Evolutionary conservation across 371 early-diverging fungal species (phyloP).

Genomic region (Phascolomyces articulosus): DNA sequence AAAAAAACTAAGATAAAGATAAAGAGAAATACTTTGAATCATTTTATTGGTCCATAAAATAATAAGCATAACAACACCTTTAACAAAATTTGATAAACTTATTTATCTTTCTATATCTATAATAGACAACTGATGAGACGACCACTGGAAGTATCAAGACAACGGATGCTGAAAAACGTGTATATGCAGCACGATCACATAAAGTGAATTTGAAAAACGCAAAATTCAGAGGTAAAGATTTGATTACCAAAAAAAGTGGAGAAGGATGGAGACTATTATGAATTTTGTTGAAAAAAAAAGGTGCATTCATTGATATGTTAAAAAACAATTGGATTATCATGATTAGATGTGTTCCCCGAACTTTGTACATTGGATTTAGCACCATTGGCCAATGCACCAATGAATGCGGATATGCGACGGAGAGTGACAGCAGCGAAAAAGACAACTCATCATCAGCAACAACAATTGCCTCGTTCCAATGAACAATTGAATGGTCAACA

Average conservation of each 20-base stretch:
- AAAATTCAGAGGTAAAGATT: slow-evolving; percentile 71
- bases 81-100: too few relatives aligned
- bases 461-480: slow-evolving; percentile 4
- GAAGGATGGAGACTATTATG: not conserved
- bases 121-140: slow-evolving; percentile 76
- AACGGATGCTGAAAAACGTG: slow-evolving; percentile 73
- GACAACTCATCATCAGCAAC: slow-evolving; percentile 8
- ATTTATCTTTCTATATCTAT: too few relatives aligned
- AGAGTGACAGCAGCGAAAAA: slow-evolving; percentile 9
- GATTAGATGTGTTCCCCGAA: slow-evolving; percentile 77
- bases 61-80: not conserved
- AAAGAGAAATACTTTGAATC: too few relatives aligned
- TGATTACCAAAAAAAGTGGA: not conserved
- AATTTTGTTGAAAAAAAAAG: too few relatives aligned
- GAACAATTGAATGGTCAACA: slow-evolving; percentile 12
- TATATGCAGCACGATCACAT: slow-evolving; percentile 81
- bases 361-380: slow-evolving; percentile 63
- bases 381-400: slow-evolving; percentile 44
- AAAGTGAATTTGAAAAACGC: slow-evolving; percentile 72
- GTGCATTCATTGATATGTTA: too few relatives aligned
- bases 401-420: slow-evolving; percentile 14
- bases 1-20: not conserved
- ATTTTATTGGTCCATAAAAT: too few relatives aligned
- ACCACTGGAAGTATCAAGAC: slow-evolving; percentile 93
- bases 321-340: not conserved